Evolutionary conservation across 352 stramenopile species (phyloP), one percentile per base, ranked within the genome.

Genomic region (Phytopythium delawarense): DNA sequence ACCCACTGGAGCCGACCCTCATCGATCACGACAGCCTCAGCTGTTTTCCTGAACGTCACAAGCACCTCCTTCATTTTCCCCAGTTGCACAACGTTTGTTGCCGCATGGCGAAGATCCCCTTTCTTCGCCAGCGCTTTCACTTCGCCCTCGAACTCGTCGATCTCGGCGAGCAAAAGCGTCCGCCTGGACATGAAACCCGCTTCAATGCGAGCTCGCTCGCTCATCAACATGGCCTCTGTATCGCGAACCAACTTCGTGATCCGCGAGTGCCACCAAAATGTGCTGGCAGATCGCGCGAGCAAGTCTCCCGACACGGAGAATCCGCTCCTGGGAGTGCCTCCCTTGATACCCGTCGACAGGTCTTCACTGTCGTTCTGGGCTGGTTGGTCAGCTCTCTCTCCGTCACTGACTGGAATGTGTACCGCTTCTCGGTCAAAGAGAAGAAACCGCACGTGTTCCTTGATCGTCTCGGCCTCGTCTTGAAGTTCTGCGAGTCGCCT

Each of bases 41-140:
- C 81, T 1, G 79, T 76, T 18, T 82, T 70, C 5, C 80, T 75
- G 49, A 90, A 88, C 2, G 75, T 73, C 2, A 64, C 50, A 21
- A 92, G 68, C 4, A 76, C 76, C 8, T 94, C 83, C 30, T 89
- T 85, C 71, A 92, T 79, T 48, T 91, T 91, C 4, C 64, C 69
- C 16, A 92, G 64, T 35, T 94, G 83, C 21, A 88, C 76, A 23
- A 92, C 85, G 40, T 92, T 90, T 4, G 82, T 91, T 4, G 83
- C 79, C 1, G 85, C 76, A 32, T 94, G 84, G 0, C 81, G 78
- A 34, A 94, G 46, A 52, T 92, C 85, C 6, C 82, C 81, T 59
- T 91, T 91, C 65, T 88, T 92, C 0, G 84, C 72, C 45, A 94
- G 90, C 1, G 72, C 72, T 56, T 76, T 74, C 7, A 92, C 78